Evolutionary conservation across 2,329 filamentous ascomycete genomes (phyloP), one percentile per base, ranked within the genome.

Genomic region (Claviceps sp.): DNA sequence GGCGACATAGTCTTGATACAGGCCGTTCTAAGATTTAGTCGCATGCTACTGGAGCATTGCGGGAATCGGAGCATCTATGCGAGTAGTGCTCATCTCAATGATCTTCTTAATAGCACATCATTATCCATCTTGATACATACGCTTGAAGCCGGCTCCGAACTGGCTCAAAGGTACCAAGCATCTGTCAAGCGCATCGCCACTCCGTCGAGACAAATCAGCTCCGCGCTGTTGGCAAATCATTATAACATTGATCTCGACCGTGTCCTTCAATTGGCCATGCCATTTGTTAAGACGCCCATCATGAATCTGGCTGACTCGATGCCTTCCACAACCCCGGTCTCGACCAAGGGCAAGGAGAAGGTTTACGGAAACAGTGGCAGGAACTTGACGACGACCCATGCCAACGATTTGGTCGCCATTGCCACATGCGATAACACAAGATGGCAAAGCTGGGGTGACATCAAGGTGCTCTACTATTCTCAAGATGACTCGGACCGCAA

Each of bases 21-120:
- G 65, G 76, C 80, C 34, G 77, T 97, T 51, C 74, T 98, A 55
- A 76, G 80, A 59, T 98, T 98, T 67, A 95, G 90, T 22, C 81
- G 85, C 55, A 79, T 95, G 66, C 75, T 98, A 34, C 72, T 97
- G 50, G 88, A 97, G 65, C 93, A 95, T 65, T 98, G 93, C 68
- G 93, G 91, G 54, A 98, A 98, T 64, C 79, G 94, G 59, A 96
- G 90, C 70, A 83, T 98, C 61, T 98, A 97, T 67, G 88, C 85
- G 55, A 98, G 93, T 72, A 97, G 91, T 65, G 77, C 84, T 58
- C 87, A 94, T 61, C 73, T 98, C 55, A 93, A 91, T 64, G 84
- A 90, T 63, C 77, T 98, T 42, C 78, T 98, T 54, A 88, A 96
- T 67, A 91, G 86, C 45, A 91, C 88, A 2, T 90, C 86, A 24